Conservation (phyloP, 176 grass and related monocot species). For the Musa beccarii region DNA sequence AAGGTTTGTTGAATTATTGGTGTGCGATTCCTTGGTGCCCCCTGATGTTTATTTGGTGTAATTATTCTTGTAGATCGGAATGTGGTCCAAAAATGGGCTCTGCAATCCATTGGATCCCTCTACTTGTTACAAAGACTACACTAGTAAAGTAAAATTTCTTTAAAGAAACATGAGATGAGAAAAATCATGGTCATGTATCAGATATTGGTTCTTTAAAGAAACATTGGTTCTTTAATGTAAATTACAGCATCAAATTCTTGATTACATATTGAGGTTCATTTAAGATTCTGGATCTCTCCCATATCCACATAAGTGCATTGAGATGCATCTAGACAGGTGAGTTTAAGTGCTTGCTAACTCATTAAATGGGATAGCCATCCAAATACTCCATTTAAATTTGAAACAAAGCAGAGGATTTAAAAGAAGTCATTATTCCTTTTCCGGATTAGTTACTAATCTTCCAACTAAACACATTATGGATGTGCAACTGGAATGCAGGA, state of each 20-base stretch:
- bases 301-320: background rate
- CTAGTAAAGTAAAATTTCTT: background rate
- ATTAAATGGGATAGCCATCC: background rate
- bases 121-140: background rate
- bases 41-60: no score
- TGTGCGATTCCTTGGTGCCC: no score
- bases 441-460: background rate
- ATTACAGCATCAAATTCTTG: background rate
- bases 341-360: background rate
- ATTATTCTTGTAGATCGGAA: no score
- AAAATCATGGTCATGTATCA: background rate
- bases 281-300: background rate
- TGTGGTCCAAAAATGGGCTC: no score
- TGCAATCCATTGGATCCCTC: background rate
- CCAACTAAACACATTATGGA: background rate
- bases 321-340: background rate
- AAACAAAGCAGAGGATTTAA: no score
- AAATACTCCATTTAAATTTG: no score
- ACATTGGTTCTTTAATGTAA: no score
- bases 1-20: no score
- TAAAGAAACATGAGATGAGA: background rate
- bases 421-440: background rate
- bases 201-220: background rate
- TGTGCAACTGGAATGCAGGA: background rate
- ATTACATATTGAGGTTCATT: background rate